Evolutionary conservation across 768 basidiomycete genomes (phyloP), one percentile per base, ranked within the genome.

Genomic region (Plicaturopsis crispa): DNA sequence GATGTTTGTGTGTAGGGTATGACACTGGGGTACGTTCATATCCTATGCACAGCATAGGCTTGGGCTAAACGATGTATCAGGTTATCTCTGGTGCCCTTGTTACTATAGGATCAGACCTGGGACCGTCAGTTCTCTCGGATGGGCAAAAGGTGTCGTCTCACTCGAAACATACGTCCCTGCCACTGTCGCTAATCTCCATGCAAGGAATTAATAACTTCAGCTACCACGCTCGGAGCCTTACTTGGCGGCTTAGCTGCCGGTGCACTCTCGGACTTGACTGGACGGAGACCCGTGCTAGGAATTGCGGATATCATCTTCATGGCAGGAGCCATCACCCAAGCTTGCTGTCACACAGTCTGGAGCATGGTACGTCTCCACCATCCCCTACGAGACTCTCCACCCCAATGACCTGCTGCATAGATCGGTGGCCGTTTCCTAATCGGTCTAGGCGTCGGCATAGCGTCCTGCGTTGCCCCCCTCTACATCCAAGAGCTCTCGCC

Each of bases 401-500:
- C 12, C 8, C 31, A 2, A 19, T 36, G 14, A 28, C 26, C 10
- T 28, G 35, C 14, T 13, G 20, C 18, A 17, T 40, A 81, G 78
- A 75, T 86, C 31, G 78, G 73, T 5, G 75, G 84, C 13, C 71
- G 84, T 14, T 84, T 90, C 57, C 55, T 88, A 37, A 77, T 88
- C 40, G 86, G 85, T 10, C 52, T 76, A 20, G 84, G 80, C 13
- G 84, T 87, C 2, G 84, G 84, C 2, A 59, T 84, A 1, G 85
- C 86, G 13, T 75, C 81, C 4, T 85, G 85, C 46, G 73, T 86
- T 36, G 82, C 85, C 1, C 84, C 86, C 7, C 66, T 89, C 4
- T 88, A 89, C 53, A 86, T 91, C 35, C 84, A 87, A 52, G 87
- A 90, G 56, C 69, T 89, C 16, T 77, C 84, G 0, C 85, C 84